These are phyloP conservation scores for Microcyclosporella mali DNA, from an alignment of 2,329 filamentous ascomycete genomes.

Conservation along the genomic window DNA sequence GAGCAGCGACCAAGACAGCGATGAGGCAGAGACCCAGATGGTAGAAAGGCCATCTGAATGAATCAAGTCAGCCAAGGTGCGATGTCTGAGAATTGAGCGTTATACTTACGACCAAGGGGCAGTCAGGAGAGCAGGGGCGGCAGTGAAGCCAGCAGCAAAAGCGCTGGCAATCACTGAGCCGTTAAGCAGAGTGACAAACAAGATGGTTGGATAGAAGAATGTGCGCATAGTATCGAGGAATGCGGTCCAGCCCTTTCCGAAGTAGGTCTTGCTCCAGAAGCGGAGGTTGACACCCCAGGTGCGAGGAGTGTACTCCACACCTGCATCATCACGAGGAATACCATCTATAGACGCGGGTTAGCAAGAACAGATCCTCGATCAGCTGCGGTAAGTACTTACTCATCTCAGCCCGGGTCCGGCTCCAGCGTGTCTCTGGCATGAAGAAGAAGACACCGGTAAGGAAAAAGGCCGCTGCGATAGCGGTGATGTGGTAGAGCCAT, in stretches of 20 bases:
- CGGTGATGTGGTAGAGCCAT: conserved; percentile 28
- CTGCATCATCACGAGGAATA: conserved; percentile 12
- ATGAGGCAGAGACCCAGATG: conserved; percentile 17
- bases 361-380: neutral
- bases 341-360: conserved; percentile 6
- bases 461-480: conserved; percentile 20
- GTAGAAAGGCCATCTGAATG: conserved; percentile 6
- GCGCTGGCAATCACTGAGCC: conserved; percentile 25
- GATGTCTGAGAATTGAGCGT: no score
- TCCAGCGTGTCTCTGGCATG: conserved; percentile 29
- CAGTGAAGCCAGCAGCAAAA: conserved; percentile 24
- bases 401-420: conserved; percentile 23
- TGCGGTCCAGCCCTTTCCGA: conserved; percentile 22
- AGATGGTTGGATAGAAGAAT: conserved; percentile 29
- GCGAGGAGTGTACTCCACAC: conserved; percentile 4
- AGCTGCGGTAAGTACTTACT: conserved; percentile 7
- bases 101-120: conserved; percentile 15
- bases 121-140: conserved; percentile 22
- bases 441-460: conserved; percentile 23
- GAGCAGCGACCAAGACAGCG: conserved; percentile 23
- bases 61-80: no score
- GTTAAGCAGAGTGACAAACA: conserved; percentile 30
- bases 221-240: conserved; percentile 28
- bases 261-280: conserved; percentile 19
- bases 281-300: conserved; percentile 23